Percentiles rank a stretch among this genome's conserved stretches.
Conservation (phyloP, 495 filamentous ascomycete genomes). For the Geoglossum glabrum region DNA sequence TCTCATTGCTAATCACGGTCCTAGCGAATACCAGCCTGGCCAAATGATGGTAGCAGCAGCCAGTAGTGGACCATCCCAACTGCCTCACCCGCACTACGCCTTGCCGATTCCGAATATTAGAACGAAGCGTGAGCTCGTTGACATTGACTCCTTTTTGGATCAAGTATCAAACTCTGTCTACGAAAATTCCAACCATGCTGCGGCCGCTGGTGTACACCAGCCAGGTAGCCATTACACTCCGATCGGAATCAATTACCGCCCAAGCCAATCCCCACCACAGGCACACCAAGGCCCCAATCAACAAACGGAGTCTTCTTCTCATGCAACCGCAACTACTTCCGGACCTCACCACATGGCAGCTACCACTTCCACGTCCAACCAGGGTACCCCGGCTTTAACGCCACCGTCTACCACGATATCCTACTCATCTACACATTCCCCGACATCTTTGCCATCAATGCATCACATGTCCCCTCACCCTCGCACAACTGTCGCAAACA, state of each 20-base stretch:
- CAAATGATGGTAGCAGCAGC: slow-evolving; percentile 26
- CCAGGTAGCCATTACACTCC: slow-evolving; percentile 45
- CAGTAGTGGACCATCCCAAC: slow-evolving; percentile 29
- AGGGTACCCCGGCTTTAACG: slow-evolving; percentile 65
- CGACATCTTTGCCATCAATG: slow-evolving; percentile 35
- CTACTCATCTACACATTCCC: slow-evolving; percentile 73
- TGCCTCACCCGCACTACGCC: slow-evolving; percentile 46
- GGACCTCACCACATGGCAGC: slow-evolving; percentile 38
- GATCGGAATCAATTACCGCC: slow-evolving; percentile 38
- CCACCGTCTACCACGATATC: slow-evolving; percentile 75
- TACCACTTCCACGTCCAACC: slow-evolving; percentile 18
- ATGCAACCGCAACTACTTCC: slow-evolving; percentile 35
- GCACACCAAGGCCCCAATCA: slow-evolving; percentile 19
- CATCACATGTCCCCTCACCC: slow-evolving; percentile 41
- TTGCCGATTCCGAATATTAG: slow-evolving; percentile 68
- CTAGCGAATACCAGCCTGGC: slow-evolving; percentile 41
- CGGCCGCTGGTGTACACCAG: slow-evolving; percentile 53
- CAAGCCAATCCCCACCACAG: slow-evolving; percentile 53
- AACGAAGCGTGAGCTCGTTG: slow-evolving; percentile 79
- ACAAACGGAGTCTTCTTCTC: slow-evolving; percentile 28
- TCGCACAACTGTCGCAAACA: slow-evolving; percentile 33
- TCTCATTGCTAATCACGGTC: slow-evolving; percentile 42
- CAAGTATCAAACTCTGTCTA: slow-evolving; percentile 91
- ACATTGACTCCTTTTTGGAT: slow-evolving; percentile 82
- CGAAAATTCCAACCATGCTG: slow-evolving; percentile 62